Evolutionary conservation across 1,284 basidiomycete species (phyloP), one percentile per base, ranked within the genome.

Genomic region (Somion occarium): DNA sequence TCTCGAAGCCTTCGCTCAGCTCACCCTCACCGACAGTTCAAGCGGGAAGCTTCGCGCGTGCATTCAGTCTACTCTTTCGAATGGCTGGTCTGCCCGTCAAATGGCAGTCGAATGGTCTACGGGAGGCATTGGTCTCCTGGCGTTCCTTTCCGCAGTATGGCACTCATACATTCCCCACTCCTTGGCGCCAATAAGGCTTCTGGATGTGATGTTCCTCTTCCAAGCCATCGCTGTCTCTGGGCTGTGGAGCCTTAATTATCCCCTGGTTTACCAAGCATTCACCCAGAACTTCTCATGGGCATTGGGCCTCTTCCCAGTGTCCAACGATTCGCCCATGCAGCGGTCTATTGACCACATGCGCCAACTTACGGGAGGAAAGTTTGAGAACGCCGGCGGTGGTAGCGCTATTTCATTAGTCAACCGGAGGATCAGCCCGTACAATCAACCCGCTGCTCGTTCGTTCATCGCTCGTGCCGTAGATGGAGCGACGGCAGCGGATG

Each of bases 241-340:
- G 4, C 75, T 98, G 59, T 78, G 98, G 54, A 80, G 82, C 57
- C 79, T 98, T 61, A 91, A 96, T 67, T 97, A 93, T 64, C 91
- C 96, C 1, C 78, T 81, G 38, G 80, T 88, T 12, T 97, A 93
- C 66, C 77, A 82, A 52, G 76, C 85, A 18, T 97, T 86, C 61
- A 77, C 88, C 1, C 75, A 85, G 59, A 97, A 97, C 66, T 96
- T 97, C 60, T 80, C 85, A 1, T 98, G 94, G 94, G 78, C 90
- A 0, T 69, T 96, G 59, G 91, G 91, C 0, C 72, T 98, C n/a
- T 82, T 98, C 64, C 68, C 80, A 41, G 74, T 82, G 20, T 71
- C 76, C 2, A 61, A 74, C 2, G 65, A 70, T 4, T 79, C 78
- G 3, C 66, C 77, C 11, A 75, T 98, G 47, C 91, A 98, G 65